These are phyloP conservation scores for Capronia epimyces DNA, from an alignment of 2,329 filamentous ascomycete genomes.

Conservation along the genomic window DNA sequence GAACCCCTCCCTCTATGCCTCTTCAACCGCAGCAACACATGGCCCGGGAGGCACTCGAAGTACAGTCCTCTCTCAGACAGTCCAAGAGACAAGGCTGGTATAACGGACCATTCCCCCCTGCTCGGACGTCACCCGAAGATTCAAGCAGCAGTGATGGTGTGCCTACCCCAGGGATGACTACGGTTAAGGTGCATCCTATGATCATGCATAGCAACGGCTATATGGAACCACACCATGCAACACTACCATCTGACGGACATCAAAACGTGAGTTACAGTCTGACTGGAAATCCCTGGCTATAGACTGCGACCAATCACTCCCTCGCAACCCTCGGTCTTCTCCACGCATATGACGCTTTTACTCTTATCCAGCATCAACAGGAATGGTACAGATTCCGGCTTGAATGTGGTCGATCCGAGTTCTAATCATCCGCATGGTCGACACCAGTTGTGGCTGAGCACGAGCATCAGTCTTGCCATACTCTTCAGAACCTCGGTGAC, in stretches of 20 bases:
- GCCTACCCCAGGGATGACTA: constrained; percentile 43
- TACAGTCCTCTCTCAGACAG: constrained; percentile 16
- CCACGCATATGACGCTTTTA: too few species aligned
- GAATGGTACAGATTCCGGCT: too few species aligned
- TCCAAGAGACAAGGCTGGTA: constrained; percentile 35
- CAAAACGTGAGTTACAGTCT: constrained; percentile 42
- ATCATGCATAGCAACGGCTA: constrained; percentile 47
- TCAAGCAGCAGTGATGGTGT: constrained; percentile 47
- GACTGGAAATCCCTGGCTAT: too few species aligned
- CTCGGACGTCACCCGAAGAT: constrained; percentile 44
- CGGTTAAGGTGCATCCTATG: constrained; percentile 45
- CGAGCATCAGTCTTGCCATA: too few species aligned
- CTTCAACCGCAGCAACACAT: constrained; percentile 27
- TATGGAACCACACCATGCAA: constrained; percentile 40
- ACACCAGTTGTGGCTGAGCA: too few species aligned
- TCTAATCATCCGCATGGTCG: too few species aligned
- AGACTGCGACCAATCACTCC: too few species aligned
- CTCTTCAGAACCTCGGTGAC: too few species aligned
- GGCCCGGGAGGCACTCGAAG: constrained; percentile 21
- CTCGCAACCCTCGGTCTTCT: too few species aligned
- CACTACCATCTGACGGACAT: constrained; percentile 35
- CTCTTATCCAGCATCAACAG: too few species aligned
- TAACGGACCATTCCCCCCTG: constrained; percentile 32
- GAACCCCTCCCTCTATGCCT: constrained; percentile 15
- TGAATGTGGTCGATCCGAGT: too few species aligned